Evolutionary conservation across 352 stramenopile species (phyloP).

Genomic region (Globisporangium middletonii): DNA sequence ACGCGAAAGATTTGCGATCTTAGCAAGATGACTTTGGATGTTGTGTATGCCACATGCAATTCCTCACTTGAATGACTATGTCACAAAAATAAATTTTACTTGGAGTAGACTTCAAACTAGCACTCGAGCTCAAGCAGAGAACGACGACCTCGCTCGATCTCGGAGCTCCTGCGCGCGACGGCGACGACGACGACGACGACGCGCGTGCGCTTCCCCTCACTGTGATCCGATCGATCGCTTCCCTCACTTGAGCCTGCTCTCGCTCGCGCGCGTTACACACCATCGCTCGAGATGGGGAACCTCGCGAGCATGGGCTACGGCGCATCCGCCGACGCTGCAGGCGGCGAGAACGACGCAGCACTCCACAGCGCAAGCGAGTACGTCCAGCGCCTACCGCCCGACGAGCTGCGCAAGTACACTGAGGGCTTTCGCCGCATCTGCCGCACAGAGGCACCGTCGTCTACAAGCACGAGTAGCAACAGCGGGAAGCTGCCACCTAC

Average conservation of each 20-base stretch:
- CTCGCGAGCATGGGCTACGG: constrained; percentile 51
- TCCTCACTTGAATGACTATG: too few species aligned
- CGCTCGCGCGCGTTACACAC: neutral
- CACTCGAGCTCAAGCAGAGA: neutral
- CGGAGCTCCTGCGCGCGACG: too few species aligned
- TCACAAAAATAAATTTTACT: too few species aligned
- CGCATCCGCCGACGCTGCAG: constrained; percentile 2
- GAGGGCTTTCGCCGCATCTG: constrained; percentile 73
- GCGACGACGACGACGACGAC: too few species aligned
- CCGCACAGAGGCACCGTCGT: constrained; percentile 25
- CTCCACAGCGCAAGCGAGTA: constrained; percentile 18
- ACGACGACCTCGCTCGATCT: neutral
- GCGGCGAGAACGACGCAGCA: constrained; percentile 12
- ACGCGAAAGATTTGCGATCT: too few species aligned
- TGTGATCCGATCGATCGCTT: neutral
- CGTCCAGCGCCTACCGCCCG: constrained; percentile 46
- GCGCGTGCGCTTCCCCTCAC: neutral
- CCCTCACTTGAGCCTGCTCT: neutral
- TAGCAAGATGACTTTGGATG: too few species aligned
- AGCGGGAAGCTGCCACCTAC: constrained; percentile 13
- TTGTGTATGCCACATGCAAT: too few species aligned
- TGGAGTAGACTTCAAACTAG: neutral
- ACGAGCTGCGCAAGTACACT: constrained; percentile 60
- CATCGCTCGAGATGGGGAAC: constrained; percentile 44
- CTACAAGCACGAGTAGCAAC: neutral